Evolutionary conservation across 1,284 basidiomycete species (phyloP).

Genomic region (Puccinia hordei): DNA sequence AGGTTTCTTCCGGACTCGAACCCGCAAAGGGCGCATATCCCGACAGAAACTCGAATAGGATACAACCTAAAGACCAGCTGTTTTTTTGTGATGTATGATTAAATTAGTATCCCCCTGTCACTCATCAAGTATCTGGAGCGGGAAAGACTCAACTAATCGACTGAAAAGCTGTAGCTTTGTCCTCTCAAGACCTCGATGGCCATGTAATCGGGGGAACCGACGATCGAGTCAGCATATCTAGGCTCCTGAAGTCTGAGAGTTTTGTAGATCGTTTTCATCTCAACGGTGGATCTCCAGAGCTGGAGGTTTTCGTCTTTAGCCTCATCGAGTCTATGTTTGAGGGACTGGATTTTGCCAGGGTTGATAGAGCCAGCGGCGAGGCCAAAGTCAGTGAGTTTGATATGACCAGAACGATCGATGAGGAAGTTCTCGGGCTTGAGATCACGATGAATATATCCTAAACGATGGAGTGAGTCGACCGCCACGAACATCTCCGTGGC

Average conservation of each 20-base stretch:
- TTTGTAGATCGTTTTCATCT: conserved; percentile 91
- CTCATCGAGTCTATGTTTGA: conserved; percentile 90
- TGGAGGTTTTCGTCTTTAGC: conserved; percentile 86
- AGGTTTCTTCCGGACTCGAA: conserved; percentile 92
- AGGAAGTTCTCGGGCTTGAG: conserved; percentile 80
- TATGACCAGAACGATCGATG: conserved; percentile 90
- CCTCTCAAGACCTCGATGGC: conserved; percentile 55
- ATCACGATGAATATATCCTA: conserved; percentile 75
- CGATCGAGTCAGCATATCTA: conserved; percentile 94
- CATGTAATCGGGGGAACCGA: conserved; percentile 93
- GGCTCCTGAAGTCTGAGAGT: conserved; percentile 87
- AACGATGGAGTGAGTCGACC: conserved; percentile 86
- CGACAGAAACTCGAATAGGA: conserved; percentile 72
- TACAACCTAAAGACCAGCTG: conserved; percentile 98
- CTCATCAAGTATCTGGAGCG: no score
- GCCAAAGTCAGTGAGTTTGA: conserved; percentile 98
- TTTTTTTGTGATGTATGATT: no score
- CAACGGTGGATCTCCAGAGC: conserved; percentile 87
- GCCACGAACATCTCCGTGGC: conserved; percentile 93
- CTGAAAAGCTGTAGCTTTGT: conserved; percentile 49
- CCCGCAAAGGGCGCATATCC: conserved; percentile 98
- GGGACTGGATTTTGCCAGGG: conserved; percentile 88
- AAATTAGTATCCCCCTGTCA: no score
- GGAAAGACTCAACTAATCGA: conserved; percentile 47
- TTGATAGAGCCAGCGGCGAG: conserved; percentile 94